These are phyloP conservation scores for Groenewaldozyma salmanticensis DNA, from an alignment of 805 yeast species.

Conservation along the genomic window DNA sequence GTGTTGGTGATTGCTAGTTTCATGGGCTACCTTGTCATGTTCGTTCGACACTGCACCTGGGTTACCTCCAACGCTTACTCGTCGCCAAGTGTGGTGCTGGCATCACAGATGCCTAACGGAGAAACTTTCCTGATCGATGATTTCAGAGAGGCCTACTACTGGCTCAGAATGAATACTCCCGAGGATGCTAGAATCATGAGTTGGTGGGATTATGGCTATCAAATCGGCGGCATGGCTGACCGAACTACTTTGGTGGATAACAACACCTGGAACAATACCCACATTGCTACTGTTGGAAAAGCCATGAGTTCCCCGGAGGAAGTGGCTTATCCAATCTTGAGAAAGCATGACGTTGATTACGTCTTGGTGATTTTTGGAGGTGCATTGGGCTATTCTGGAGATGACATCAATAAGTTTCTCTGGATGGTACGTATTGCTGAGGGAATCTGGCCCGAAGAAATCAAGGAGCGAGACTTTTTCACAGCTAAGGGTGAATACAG, in stretches of 20 bases:
- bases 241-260: conserved; percentile 96
- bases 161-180: conserved; percentile 96
- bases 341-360: conserved; percentile 90
- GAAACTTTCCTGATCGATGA: conserved; percentile 81
- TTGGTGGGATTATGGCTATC: conserved; percentile 99
- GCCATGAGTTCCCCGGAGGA: conserved; percentile 92
- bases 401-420: conserved; percentile 88
- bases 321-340: conserved; percentile 77
- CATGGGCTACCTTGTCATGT: conserved; percentile 61
- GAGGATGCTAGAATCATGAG: conserved; percentile 95
- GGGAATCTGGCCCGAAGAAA: conserved; percentile 99
- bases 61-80: conserved; percentile 93
- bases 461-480: conserved; percentile 75
- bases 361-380: conserved; percentile 93
- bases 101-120: conserved; percentile 80
- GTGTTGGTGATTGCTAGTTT: conserved; percentile 57
- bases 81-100: conserved; percentile 93
- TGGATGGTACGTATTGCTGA: conserved; percentile 99
- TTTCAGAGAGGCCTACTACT: conserved; percentile 96
- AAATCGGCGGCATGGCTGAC: conserved; percentile 99
- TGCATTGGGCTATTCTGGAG: conserved; percentile 85
- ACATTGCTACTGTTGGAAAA: conserved; percentile 97
- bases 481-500: conserved; percentile 79
- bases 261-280: conserved; percentile 99
- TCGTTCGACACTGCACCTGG: conserved; percentile 94